Evolutionary conservation across 2,329 filamentous ascomycete species (phyloP), one percentile per base, ranked within the genome.

Genomic region (Pseudogymnoascus sp.): DNA sequence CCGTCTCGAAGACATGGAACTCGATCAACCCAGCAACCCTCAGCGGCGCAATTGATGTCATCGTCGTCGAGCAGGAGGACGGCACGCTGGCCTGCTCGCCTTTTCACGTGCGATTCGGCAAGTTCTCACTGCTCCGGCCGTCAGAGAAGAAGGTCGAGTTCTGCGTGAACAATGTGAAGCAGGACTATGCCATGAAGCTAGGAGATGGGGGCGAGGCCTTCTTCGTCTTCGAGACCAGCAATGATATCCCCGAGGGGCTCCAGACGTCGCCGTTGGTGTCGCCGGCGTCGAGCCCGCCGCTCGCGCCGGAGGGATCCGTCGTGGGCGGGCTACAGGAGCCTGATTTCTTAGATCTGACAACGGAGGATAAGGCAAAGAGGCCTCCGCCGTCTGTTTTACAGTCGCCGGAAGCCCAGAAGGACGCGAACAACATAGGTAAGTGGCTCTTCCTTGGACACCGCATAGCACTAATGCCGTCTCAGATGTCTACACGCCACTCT

Each of bases 121-220:
- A 99, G 78, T 97, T 97, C 79, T 96, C 93, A 64, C 82, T 99
- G 39, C 79, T 99, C 71, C 89, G 94, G 21, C 94, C 94, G 0
- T 97, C 88, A 64, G 94, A 99, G 77, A 99, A 99, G 78, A 99
- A 97, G 83, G 94, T 99, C 71, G 92, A 97, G 77, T 99, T 99
- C 78, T 84, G 84, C 69, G 92, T 99, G 81, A 99, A 99, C 80
- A 89, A 90, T 71, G 78, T 83, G 65, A 95, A 94, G 76, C 92
- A 96, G 74, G 83, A 94, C 68, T 97, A 96, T 79, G 87, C 94
- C 55, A 99, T 99, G 94, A 99, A 99, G 78, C 83, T 99, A 19
- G 94, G 94, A 49, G 94, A 99, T 74, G 94, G 91, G 61, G 94
- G 94, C 67, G 94, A 99, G 78, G 94, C 94, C 26, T 99, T 99